These are phyloP conservation scores for Magnusiomyces fungicola DNA, from an alignment of 1,139 yeast genomes.

Conservation along the genomic window DNA sequence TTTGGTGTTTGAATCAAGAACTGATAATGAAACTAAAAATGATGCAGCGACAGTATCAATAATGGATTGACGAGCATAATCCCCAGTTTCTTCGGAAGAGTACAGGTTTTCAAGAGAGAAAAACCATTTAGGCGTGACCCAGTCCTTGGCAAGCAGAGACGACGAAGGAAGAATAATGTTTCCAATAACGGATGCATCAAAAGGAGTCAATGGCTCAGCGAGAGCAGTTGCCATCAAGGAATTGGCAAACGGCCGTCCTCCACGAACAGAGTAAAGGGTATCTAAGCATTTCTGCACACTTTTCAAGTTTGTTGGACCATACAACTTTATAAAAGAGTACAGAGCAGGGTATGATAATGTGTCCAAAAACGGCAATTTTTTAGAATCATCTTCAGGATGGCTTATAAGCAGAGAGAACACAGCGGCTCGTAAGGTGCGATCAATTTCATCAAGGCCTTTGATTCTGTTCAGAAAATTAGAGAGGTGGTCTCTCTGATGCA, in stretches of 20 bases:
- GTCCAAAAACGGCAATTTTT: constrained; percentile 8
- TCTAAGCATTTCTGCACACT: not conserved
- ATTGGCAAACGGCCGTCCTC: constrained; percentile 14
- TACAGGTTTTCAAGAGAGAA: constrained; percentile 7
- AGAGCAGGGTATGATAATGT: constrained; percentile 7
- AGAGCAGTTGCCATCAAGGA: constrained; percentile 6
- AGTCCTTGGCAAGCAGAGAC: constrained; percentile 13
- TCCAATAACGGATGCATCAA: not conserved
- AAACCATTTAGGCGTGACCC: constrained; percentile 14
- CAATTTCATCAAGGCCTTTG: not conserved
- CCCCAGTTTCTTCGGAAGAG: not conserved
- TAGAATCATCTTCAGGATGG: constrained; percentile 3
- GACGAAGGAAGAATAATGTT: constrained; percentile 6
- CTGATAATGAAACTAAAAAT: constrained; percentile 10
- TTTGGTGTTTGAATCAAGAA: constrained; percentile 12
- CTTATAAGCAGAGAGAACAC: constrained; percentile 10
- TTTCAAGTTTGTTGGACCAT: constrained; percentile 9
- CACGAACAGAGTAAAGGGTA: constrained; percentile 9
- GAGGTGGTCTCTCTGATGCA: not conserved
- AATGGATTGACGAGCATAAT: not conserved
- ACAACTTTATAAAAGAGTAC: constrained; percentile 9
- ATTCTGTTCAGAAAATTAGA: not conserved
- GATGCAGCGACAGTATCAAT: constrained; percentile 9
- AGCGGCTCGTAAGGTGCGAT: constrained; percentile 8
- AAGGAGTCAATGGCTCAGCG: not conserved